Evolutionary conservation across 306 rosid species (phyloP), one percentile per base, ranked within the genome.

Genomic region (Glycyrrhiza uralensis): DNA sequence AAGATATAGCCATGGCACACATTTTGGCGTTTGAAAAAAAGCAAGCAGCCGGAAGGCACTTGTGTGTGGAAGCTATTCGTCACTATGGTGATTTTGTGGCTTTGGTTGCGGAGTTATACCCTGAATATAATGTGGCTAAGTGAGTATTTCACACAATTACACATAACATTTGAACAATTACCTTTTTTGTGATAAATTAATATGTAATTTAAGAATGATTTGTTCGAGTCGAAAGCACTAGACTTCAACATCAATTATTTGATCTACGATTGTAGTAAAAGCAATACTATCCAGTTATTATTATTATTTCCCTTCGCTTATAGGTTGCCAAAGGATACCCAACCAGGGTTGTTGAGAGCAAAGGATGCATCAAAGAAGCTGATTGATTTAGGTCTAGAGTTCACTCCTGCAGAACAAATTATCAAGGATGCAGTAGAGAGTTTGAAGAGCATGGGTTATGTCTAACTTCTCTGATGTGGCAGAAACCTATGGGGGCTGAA

Each of bases 1-100:
- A 93, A 74, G 98, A 93, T 38, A 87, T 90, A 44, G 98, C 96
- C 62, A 30, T 77, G 15, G 96, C 98, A 38, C 98, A 93, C 55
- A 82, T 90, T 74, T 79, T 93, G 86, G 92, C 85, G 12, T 87
- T 88, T 46, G 98, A 93, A 76, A 90, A 87, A 76, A 85, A 88
- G 75, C 26, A 85, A 6, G 90, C 96, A 1, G 5, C 87, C 0
- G 98, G 98, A 58, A 85, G 98, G 50, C 96, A 93, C 76, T 7
- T 84, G 80, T 87, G 98, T 51, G 85, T 89, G 4, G 98, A 93
- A 84, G 84, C 96, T 2, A 82, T 88, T 74, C 83, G 96, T 61
- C 93, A 86, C 69, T 93, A 88, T 35, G 84, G 91, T 61, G 98
- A 93, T 72, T 78, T 85, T 50, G 96, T 42, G 1, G 86, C 82